Percentiles rank a stretch among this genome's conserved stretches.
These are phyloP conservation scores for Paxillus rubicundulus DNA, from an alignment of 768 basidiomycete genomes.

Conservation along the genomic window DNA sequence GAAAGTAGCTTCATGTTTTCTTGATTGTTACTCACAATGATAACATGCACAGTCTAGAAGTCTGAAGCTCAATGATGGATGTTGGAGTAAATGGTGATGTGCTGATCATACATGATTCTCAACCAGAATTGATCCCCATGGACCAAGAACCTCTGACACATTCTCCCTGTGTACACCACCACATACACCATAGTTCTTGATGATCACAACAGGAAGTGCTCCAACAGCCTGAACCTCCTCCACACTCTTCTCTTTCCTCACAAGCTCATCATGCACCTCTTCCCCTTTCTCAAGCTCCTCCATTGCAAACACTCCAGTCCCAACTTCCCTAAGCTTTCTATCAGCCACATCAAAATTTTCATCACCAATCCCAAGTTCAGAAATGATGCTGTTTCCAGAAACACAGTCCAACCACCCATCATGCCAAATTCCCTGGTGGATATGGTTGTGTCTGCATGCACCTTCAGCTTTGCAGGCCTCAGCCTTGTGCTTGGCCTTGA, in stretches of 20 bases:
- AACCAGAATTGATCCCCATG: constrained; percentile 81
- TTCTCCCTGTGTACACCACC: constrained; percentile 61
- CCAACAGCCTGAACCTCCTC: constrained; percentile 53
- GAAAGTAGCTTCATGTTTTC: constrained; percentile 84
- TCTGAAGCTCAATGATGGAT: not conserved
- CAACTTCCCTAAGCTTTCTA: constrained; percentile 16
- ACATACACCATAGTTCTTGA: constrained; percentile 73
- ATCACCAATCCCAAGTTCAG: constrained; percentile 81
- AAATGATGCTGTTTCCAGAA: constrained; percentile 83
- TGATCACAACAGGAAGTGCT: constrained; percentile 80
- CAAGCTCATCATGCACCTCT: constrained; percentile 32
- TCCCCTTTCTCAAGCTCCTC: constrained; percentile 25
- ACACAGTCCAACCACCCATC: constrained; percentile 84
- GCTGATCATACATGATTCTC: constrained; percentile 64
- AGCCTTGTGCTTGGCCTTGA: constrained; percentile 38
- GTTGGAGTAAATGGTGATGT: not conserved
- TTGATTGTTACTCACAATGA: constrained; percentile 87
- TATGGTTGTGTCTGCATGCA: constrained; percentile 40
- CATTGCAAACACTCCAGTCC: constrained; percentile 7
- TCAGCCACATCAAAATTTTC: constrained; percentile 50
- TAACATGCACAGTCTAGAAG: constrained; percentile 82
- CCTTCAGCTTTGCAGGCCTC: constrained; percentile 38
- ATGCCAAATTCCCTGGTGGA: constrained; percentile 72
- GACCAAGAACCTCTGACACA: constrained; percentile 67
- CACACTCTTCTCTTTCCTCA: constrained; percentile 28